These are phyloP conservation scores for Lithocarpus polystachyus DNA, from an alignment of 306 rosid species.

Conservation along the genomic window DNA sequence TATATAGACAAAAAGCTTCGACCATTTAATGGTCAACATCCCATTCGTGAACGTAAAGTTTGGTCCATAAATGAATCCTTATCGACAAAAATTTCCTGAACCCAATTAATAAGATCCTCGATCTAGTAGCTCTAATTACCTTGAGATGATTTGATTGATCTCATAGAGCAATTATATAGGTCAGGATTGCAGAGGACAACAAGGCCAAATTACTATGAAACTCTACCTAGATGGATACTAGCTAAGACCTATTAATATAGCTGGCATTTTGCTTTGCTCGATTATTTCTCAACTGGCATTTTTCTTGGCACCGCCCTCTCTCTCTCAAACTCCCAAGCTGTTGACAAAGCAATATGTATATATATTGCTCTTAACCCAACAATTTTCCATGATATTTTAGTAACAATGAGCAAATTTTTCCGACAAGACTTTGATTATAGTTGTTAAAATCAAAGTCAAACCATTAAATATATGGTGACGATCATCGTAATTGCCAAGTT, in stretches of 20 bases:
- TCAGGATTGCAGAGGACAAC: too few species aligned
- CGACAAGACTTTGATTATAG: not conserved
- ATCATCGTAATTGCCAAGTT: not conserved
- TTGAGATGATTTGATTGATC: too few species aligned
- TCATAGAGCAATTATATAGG: too few species aligned
- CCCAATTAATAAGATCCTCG: too few species aligned
- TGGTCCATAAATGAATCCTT: too few species aligned
- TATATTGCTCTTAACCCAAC: slow-evolving; percentile 6
- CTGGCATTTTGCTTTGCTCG: slow-evolving; percentile 11
- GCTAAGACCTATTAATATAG: not conserved
- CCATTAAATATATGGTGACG: not conserved
- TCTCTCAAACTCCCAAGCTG: not conserved
- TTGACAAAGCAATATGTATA: not conserved
- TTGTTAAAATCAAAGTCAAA: slow-evolving; percentile 10
- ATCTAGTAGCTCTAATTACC: too few species aligned
- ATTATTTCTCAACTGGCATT: not conserved
- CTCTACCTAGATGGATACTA: too few species aligned
- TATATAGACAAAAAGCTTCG: too few species aligned
- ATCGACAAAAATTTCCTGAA: too few species aligned
- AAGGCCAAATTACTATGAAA: too few species aligned
- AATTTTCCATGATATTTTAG: not conserved
- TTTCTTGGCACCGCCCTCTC: not conserved
- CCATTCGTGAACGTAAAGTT: too few species aligned
- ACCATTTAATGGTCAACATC: too few species aligned
- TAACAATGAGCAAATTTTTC: not conserved